A percentile compares a stretch with the other conserved stretches of the same genome.
Evolutionary conservation across 306 rosid genomes (phyloP).

Genomic region (Calophaca sinica): DNA sequence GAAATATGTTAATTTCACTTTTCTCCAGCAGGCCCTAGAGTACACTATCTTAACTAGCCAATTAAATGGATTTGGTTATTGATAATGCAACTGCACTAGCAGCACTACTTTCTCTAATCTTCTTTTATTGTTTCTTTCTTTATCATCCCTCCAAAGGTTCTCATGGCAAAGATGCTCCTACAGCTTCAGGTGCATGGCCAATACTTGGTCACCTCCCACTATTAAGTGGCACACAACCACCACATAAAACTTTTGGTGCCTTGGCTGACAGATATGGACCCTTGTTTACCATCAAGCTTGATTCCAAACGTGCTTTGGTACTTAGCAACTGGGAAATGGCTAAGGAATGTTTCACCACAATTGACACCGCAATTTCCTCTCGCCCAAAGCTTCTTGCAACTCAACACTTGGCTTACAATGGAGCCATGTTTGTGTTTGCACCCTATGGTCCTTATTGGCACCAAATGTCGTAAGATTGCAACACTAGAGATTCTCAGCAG

Average conservation of each 20-base stretch:
- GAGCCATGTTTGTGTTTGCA: neutral
- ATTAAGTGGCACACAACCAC: neutral
- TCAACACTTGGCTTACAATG: neutral
- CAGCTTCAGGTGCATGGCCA: neutral
- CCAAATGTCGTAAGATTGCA: neutral
- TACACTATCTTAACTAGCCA: neutral
- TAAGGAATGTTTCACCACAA: neutral
- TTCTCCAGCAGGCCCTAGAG: too few relatives aligned
- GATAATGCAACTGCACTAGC: neutral
- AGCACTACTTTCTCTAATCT: neutral
- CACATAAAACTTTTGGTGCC: neutral
- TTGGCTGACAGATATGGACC: too few relatives aligned
- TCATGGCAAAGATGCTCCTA: neutral
- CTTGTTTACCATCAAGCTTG: neutral
- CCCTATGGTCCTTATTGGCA: neutral
- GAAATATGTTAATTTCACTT: too few relatives aligned
- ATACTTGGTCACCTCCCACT: conserved; percentile 13
- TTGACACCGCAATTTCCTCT: neutral
- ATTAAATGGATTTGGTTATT: neutral
- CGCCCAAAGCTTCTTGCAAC: neutral
- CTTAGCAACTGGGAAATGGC: neutral
- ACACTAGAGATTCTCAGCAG: neutral
- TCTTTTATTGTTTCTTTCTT: neutral
- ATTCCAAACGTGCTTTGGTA: neutral
- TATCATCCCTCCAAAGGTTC: neutral